Evolutionary conservation across 176 grass and related monocot species (phyloP).

Genomic region (Carex myosuroides): DNA sequence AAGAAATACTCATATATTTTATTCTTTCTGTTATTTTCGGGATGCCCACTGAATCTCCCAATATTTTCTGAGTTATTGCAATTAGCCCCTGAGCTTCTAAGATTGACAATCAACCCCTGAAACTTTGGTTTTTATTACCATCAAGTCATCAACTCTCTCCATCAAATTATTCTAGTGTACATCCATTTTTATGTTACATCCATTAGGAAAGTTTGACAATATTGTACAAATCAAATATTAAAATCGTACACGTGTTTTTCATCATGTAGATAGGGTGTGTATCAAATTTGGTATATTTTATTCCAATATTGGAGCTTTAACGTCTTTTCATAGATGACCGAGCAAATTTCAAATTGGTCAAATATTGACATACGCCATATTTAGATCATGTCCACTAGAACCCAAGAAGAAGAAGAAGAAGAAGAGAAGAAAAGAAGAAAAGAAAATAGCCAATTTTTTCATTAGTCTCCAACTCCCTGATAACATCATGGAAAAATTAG

Average conservation of each 20-base stretch:
- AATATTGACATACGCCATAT: not conserved
- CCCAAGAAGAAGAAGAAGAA: not conserved
- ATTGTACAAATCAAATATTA: not conserved
- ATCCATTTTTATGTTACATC: not conserved
- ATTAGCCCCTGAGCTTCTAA: not conserved
- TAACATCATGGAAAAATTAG: too few relatives aligned
- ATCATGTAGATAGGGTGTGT: not conserved
- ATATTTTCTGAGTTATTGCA: not conserved
- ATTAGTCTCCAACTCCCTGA: too few relatives aligned
- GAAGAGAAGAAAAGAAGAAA: too few relatives aligned
- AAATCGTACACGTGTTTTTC: not conserved
- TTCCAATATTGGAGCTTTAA: too few relatives aligned
- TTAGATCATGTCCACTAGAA: not conserved
- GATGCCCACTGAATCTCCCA: not conserved
- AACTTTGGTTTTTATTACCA: not conserved
- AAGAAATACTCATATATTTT: not conserved
- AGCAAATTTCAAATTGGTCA: not conserved
- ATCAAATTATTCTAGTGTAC: not conserved
- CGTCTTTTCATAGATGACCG: too few relatives aligned
- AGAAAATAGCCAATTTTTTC: too few relatives aligned
- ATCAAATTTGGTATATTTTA: not conserved
- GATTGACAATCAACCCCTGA: not conserved
- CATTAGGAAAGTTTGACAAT: not conserved
- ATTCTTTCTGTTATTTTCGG: not conserved
- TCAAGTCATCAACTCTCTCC: not conserved